phyloP scores from a whole-genome alignment of 2,329 filamentous ascomycete genomes.

The Escovopsis weberi region DNA sequence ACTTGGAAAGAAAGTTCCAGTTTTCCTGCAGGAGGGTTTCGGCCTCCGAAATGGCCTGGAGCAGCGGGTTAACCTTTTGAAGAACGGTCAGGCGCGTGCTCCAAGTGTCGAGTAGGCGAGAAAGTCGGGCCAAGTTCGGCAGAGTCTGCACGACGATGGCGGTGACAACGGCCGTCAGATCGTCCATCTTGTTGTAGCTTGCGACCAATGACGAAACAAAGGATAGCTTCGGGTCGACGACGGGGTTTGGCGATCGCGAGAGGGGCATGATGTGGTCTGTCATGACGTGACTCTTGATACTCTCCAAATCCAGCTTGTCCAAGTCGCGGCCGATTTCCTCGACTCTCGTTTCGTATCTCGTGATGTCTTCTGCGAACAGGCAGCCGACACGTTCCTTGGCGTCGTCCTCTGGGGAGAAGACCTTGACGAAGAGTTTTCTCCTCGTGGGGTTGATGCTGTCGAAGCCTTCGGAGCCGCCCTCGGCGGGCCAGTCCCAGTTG shows the following conservation, averaged over 20 bases:
- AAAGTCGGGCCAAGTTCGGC: slow-evolving; percentile 63
- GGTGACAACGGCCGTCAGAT: slow-evolving; percentile 80
- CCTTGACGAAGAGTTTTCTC: slow-evolving; percentile 21
- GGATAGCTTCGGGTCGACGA: slow-evolving; percentile 13
- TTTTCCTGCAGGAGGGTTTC: slow-evolving; percentile 50
- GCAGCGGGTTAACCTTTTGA: slow-evolving; percentile 53
- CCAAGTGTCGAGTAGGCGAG: slow-evolving; percentile 64
- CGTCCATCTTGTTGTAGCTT: slow-evolving; percentile 60
- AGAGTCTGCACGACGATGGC: slow-evolving; percentile 82
- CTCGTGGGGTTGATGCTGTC: slow-evolving; percentile 29
- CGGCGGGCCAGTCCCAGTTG: slow-evolving; percentile 41
- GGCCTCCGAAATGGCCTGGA: slow-evolving; percentile 51
- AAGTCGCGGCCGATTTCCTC: slow-evolving; percentile 58
- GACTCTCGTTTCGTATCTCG: slow-evolving; percentile 55
- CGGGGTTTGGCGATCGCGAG: slow-evolving; percentile 22
- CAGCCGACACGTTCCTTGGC: slow-evolving; percentile 49
- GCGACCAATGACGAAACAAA: slow-evolving; percentile 29
- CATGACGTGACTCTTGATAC: slow-evolving; percentile 78
- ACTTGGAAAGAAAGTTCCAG: slow-evolving; percentile 44
- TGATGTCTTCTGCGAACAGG: slow-evolving; percentile 48
- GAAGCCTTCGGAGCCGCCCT: slow-evolving; percentile 38
- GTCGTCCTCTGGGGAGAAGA: slow-evolving; percentile 9
- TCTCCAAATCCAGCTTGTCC: slow-evolving; percentile 61
- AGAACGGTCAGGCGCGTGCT: slow-evolving; percentile 61
- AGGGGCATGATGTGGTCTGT: slow-evolving; percentile 58